Conservation (phyloP, 495 filamentous ascomycete genomes). For the Pseudomonodictys pantanalensis region DNA sequence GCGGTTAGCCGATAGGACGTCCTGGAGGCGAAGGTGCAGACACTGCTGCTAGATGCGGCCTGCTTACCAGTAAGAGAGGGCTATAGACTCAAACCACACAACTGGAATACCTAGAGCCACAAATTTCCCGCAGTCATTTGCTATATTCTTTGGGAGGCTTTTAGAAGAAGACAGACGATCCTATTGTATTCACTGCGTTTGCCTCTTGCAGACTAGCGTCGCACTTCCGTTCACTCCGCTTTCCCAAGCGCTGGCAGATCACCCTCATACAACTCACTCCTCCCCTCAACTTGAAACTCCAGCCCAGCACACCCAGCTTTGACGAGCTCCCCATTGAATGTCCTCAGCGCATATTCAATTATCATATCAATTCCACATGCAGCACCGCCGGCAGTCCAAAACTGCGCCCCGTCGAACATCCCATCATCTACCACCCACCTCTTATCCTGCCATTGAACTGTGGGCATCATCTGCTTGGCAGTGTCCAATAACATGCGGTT, state of each 20-base stretch:
- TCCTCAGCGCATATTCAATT: background rate
- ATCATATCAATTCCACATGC: slow-evolving; percentile 29
- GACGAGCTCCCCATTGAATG: slow-evolving; percentile 9
- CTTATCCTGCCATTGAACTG: slow-evolving; percentile 31
- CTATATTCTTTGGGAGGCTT: too few species aligned
- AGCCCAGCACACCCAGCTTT: background rate
- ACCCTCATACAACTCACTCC: slow-evolving; percentile 8
- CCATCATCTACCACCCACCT: slow-evolving; percentile 30
- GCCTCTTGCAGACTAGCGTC: too few species aligned
- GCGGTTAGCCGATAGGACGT: too few species aligned
- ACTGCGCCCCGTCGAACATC: slow-evolving; percentile 19
- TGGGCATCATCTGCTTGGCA: slow-evolving; percentile 19
- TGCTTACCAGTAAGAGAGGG: too few species aligned
- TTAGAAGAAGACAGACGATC: too few species aligned
- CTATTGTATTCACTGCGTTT: too few species aligned
- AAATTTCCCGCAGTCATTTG: too few species aligned
- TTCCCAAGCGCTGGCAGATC: background rate
- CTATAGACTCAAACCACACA: too few species aligned
- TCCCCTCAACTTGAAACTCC: slow-evolving; percentile 16
- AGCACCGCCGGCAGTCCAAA: slow-evolving; percentile 30
- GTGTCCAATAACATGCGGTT: slow-evolving; percentile 18
- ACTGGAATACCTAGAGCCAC: too few species aligned
- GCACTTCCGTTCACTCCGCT: too few species aligned
- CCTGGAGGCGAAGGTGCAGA: too few species aligned
- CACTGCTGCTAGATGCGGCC: too few species aligned